phyloP scores from a whole-genome alignment of 352 stramenopile genomes.

The Plasmopara halstedii region DNA sequence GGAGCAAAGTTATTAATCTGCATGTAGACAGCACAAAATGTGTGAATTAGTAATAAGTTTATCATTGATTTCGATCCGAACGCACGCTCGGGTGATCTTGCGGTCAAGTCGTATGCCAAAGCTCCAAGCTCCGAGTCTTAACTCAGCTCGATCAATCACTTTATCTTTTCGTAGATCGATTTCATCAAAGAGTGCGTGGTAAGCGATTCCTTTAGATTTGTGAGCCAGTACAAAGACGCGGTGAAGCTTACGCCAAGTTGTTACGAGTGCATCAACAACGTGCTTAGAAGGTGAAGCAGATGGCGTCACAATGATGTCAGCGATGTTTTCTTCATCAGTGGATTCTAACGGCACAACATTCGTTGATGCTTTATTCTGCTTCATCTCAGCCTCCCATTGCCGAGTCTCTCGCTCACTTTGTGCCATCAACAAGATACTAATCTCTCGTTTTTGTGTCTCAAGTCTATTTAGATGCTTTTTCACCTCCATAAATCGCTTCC shows the following conservation, averaged over 20 bases:
- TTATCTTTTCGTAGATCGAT: slow-evolving; percentile 38
- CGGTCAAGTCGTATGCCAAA: slow-evolving; percentile 55
- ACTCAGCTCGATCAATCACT: slow-evolving; percentile 52
- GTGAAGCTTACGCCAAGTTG: slow-evolving; percentile 42
- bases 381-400: slow-evolving; percentile 5
- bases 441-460: slow-evolving; percentile 6
- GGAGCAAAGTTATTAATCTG: slow-evolving; percentile 46
- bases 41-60: slow-evolving; percentile 1
- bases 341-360: neutral
- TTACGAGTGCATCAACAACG: slow-evolving; percentile 32
- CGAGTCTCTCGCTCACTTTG: slow-evolving; percentile 28
- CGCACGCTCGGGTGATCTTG: slow-evolving; percentile 50
- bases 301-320: slow-evolving; percentile 1
- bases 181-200: slow-evolving; percentile 29
- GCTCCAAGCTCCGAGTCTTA: slow-evolving; percentile 36
- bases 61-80: neutral
- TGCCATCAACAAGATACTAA: slow-evolving; percentile 25
- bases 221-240: slow-evolving; percentile 35
- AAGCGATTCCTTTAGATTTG: slow-evolving; percentile 14
- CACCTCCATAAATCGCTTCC: slow-evolving; percentile 20
- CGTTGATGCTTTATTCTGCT: slow-evolving; percentile 3
- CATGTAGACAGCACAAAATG: neutral
- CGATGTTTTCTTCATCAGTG: neutral
- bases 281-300: slow-evolving; percentile 16
- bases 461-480: slow-evolving; percentile 17